These are phyloP conservation scores for Stachybotrys elegans DNA, from an alignment of 2,329 filamentous ascomycete genomes.

Conservation along the genomic window DNA sequence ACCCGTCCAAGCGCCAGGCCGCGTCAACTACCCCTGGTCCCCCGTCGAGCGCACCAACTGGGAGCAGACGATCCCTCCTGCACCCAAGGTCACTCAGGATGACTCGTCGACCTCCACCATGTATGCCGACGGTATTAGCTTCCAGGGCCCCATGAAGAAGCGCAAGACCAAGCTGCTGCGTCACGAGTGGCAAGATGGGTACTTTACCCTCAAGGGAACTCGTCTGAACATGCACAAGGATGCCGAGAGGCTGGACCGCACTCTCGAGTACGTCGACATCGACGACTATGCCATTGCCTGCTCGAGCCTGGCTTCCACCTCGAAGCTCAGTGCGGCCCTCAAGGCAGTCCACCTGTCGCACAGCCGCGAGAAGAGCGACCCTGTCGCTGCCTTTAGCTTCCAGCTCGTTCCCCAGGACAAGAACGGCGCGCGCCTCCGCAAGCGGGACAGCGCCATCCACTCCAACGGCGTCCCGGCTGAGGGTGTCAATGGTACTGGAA, in stretches of 20 bases:
- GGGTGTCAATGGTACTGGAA: conserved; percentile 59
- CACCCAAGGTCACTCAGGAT: conserved; percentile 17
- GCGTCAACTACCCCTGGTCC: conserved; percentile 52
- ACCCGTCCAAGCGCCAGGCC: conserved; percentile 46
- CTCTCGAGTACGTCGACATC: conserved; percentile 77
- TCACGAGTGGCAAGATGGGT: conserved; percentile 90
- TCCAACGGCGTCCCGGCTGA: conserved; percentile 29
- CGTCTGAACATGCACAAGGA: conserved; percentile 73
- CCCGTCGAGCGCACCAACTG: conserved; percentile 39
- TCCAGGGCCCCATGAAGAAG: conserved; percentile 90
- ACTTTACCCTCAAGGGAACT: conserved; percentile 78
- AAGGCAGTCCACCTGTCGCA: conserved; percentile 67
- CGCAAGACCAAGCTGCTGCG: conserved; percentile 83
- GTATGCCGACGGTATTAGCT: conserved; percentile 51
- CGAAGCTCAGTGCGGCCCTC: conserved; percentile 83
- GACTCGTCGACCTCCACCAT: conserved; percentile 19
- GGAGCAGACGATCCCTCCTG: conserved; percentile 39
- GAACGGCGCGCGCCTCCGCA: conserved; percentile 48
- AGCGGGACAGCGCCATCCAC: conserved; percentile 44
- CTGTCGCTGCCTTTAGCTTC: conserved; percentile 71
- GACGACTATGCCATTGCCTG: conserved; percentile 87
- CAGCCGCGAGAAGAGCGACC: conserved; percentile 46
- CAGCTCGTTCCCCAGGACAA: conserved; percentile 72
- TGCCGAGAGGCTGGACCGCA: conserved; percentile 42
- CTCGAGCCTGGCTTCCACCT: conserved; percentile 67